These are phyloP conservation scores for Prunus persica DNA, from an alignment of 306 rosid species.

Conservation along the genomic window DNA sequence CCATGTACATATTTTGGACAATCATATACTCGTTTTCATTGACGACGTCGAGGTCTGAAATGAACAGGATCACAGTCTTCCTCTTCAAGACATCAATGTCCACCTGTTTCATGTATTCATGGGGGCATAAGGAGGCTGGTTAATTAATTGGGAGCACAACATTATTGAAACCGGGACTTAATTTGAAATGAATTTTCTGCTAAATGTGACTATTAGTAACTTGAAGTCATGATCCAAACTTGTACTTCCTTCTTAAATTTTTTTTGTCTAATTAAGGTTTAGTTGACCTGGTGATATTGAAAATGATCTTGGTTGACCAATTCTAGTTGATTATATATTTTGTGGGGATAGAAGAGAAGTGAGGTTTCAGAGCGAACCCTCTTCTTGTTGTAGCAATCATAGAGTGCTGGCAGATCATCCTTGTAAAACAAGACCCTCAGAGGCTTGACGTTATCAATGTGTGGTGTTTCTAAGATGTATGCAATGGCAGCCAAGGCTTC, in stretches of 20 bases:
- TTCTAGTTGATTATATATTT: background rate
- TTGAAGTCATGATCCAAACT: background rate
- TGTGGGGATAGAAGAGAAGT: background rate
- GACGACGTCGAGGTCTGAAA: slow-evolving; percentile 42
- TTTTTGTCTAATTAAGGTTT: background rate
- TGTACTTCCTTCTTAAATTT: background rate
- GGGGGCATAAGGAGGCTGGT: background rate
- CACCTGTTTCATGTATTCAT: slow-evolving; percentile 31
- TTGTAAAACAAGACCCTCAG: slow-evolving; percentile 42
- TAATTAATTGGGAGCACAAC: background rate
- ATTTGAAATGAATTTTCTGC: background rate
- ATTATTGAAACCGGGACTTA: background rate
- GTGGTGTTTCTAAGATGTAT: slow-evolving; percentile 35
- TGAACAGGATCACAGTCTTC: slow-evolving; percentile 51
- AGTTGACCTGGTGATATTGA: slow-evolving; percentile 6
- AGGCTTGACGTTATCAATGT: slow-evolving; percentile 48
- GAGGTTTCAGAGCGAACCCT: slow-evolving; percentile 35
- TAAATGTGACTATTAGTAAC: background rate
- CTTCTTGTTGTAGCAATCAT: slow-evolving; percentile 47
- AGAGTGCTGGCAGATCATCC: slow-evolving; percentile 44
- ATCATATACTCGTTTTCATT: slow-evolving; percentile 26
- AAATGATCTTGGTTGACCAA: background rate
- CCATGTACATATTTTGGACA: slow-evolving; percentile 43
- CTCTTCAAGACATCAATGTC: slow-evolving; percentile 39
- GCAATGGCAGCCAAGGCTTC: slow-evolving; percentile 34